Evolutionary conservation across 1,139 yeast genomes (phyloP).

Genomic region (Yarrowia galli): DNA sequence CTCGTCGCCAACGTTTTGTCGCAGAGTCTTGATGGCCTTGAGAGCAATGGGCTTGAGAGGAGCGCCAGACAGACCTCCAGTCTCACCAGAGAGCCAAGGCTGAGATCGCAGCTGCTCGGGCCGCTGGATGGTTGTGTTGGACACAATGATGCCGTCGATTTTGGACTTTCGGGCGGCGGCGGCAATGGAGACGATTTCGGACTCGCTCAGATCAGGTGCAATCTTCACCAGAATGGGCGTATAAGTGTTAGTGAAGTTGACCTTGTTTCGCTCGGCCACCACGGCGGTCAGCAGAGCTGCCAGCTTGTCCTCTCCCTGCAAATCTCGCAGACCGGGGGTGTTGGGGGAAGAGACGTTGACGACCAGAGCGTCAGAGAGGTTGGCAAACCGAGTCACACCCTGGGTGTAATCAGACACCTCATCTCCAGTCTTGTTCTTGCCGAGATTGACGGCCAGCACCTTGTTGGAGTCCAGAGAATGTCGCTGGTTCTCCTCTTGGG

Average conservation of each 20-base stretch:
- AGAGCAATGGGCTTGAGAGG: conserved; percentile 87
- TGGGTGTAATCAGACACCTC: conserved; percentile 83
- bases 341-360: conserved; percentile 96
- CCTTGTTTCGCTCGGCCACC: conserved; percentile 49
- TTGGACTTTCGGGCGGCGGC: conserved; percentile 75
- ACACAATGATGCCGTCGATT: conserved; percentile 89
- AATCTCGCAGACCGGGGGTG: conserved; percentile 90
- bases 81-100: conserved; percentile 57
- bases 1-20: conserved; percentile 64
- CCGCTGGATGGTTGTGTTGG: conserved; percentile 89
- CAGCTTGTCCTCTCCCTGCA: conserved; percentile 79
- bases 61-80: conserved; percentile 91
- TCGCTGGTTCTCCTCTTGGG: background rate
- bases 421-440: conserved; percentile 91
- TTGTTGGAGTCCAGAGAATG: conserved; percentile 66
- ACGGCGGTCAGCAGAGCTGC: conserved; percentile 65
- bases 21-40: conserved; percentile 70
- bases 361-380: conserved; percentile 86
- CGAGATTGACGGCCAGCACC: conserved; percentile 81
- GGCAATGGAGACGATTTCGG: conserved; percentile 85
- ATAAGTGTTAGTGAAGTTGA: conserved; percentile 41
- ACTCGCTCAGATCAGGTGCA: conserved; percentile 89
- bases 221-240: conserved; percentile 84
- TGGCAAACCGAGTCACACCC: conserved; percentile 84
- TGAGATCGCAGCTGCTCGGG: conserved; percentile 64